phyloP scores from a whole-genome alignment of 2,329 filamentous ascomycete genomes.

The Fusarium pseudograminearum region DNA sequence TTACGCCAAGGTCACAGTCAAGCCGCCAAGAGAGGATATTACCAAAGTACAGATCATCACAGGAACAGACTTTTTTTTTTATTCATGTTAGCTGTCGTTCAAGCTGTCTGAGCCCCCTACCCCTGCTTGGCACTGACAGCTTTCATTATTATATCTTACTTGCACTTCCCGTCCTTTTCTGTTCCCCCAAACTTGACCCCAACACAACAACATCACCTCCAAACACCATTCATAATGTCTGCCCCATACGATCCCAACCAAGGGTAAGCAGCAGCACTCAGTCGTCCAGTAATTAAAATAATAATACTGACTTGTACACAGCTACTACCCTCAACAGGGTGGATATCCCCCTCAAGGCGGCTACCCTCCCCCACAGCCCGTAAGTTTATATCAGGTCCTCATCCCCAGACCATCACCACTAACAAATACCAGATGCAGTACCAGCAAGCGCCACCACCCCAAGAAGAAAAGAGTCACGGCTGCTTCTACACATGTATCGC shows the following conservation, averaged over 20 bases:
- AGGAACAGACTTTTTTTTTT: background rate
- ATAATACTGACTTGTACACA: slow-evolving; percentile 2
- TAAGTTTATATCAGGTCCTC: slow-evolving; percentile 13
- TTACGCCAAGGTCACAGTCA: slow-evolving; percentile 33
- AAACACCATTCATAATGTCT: slow-evolving; percentile 31
- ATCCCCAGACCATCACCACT: background rate
- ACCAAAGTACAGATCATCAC: slow-evolving; percentile 27
- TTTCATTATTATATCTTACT: slow-evolving; percentile 24
- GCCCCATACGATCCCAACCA: slow-evolving; percentile 35
- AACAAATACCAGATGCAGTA: slow-evolving; percentile 50
- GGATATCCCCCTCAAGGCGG: slow-evolving; percentile 43
- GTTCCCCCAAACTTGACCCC: background rate
- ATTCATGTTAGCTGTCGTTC: background rate
- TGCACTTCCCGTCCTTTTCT: slow-evolving; percentile 2
- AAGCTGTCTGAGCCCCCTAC: slow-evolving; percentile 1
- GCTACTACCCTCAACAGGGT: slow-evolving; percentile 32
- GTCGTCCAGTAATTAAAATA: no score
- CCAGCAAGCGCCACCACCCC: slow-evolving; percentile 50
- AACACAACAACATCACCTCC: background rate
- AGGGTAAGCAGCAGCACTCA: slow-evolving; percentile 7
- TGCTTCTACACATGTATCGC: slow-evolving; percentile 57
- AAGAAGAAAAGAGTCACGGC: slow-evolving; percentile 57
- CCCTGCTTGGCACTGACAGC: background rate
- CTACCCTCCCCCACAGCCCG: slow-evolving; percentile 43
- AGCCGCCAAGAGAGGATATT: slow-evolving; percentile 34